Conservation (phyloP, 1,139 yeast genomes). For the Zhuliangozyma parablackwelliae region DNA sequence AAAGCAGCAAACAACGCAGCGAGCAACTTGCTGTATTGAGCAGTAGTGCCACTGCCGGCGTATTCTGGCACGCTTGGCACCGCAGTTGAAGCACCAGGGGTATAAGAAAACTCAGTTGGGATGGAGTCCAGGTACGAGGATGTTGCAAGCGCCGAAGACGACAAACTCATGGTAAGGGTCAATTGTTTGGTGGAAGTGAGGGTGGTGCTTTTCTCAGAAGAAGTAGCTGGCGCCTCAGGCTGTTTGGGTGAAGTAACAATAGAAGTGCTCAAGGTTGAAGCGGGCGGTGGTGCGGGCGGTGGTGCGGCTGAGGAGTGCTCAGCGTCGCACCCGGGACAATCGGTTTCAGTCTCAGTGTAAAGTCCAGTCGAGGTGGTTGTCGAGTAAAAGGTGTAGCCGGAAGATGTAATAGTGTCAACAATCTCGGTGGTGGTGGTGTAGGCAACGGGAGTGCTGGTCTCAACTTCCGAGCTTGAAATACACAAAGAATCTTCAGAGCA, state of each 20-base stretch:
- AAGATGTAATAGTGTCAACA: not conserved
- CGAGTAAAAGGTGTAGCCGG: not conserved
- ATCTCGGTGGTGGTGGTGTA: constrained; percentile 1
- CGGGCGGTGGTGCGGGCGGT: too few species aligned
- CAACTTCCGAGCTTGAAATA: not conserved
- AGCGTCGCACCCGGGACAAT: too few species aligned
- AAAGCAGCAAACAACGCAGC: not conserved
- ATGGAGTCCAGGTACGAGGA: not conserved
- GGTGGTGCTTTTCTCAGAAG: too few species aligned
- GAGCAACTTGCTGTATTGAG: not conserved
- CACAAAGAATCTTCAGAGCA: not conserved
- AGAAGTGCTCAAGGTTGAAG: too few species aligned
- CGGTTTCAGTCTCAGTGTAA: not conserved
- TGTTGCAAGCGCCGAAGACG: not conserved
- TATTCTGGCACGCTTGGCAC: not conserved
- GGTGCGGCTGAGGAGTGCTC: too few species aligned
- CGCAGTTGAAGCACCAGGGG: not conserved
- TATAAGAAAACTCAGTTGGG: not conserved
- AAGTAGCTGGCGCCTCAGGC: too few species aligned
- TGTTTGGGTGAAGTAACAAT: too few species aligned
- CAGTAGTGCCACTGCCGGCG: not conserved
- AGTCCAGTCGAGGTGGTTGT: constrained; percentile 2
- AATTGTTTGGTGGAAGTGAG: constrained; percentile 4
- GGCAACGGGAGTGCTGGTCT: not conserved
- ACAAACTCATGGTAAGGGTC: not conserved